Evolutionary conservation across 306 rosid genomes (phyloP), one percentile per base, ranked within the genome.

Genomic region (Prunus fruticosa): DNA sequence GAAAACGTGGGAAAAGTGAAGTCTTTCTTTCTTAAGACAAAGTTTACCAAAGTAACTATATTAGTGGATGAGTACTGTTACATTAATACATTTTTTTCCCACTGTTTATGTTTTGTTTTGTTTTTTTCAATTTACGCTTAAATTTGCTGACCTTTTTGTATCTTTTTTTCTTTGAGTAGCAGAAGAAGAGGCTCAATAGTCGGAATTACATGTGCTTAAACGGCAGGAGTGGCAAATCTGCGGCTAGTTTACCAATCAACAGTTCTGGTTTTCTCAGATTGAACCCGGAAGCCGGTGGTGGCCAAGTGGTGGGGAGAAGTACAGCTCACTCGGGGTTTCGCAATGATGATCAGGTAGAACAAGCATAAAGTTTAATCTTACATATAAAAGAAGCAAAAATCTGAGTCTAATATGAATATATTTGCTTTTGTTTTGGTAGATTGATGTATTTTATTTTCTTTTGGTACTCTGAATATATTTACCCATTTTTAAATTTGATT

Each of bases 101-200:
- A 60, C 49, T 20, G 38, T 11, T 47, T 23, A 47, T 69, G 32
- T 19, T 28, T 50, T 27, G 45, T 77, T 77, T 13, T 13, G 32
- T 38, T 38, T 7, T 7, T 38, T 18, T 52, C 9, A 18, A 51
- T 38, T 38, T 38, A 38, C 3, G 23, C 4, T 52, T 19, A 43
- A 19, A n/a, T 62, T n/a, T 41, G 6, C 50, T 54, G 3, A 30
- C 64, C 30, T 2, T 8, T 61, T 74, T 60, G 0, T 41, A 22
- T 16, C 12, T 58, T n/a, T 27, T 73, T 34, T 56, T 50, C 11
- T 66, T 28, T 12, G 11, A 16, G 51, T 71, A 47, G 22, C 80
- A 92, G 96, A 92, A 86, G 84, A 87, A 84, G 81, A 84, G 86
- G 20, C 78, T 78, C 82, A 79, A 67, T 22, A 76, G 72, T 20